These are phyloP conservation scores for Mycena galopus DNA, from an alignment of 768 basidiomycete species.

Conservation along the genomic window DNA sequence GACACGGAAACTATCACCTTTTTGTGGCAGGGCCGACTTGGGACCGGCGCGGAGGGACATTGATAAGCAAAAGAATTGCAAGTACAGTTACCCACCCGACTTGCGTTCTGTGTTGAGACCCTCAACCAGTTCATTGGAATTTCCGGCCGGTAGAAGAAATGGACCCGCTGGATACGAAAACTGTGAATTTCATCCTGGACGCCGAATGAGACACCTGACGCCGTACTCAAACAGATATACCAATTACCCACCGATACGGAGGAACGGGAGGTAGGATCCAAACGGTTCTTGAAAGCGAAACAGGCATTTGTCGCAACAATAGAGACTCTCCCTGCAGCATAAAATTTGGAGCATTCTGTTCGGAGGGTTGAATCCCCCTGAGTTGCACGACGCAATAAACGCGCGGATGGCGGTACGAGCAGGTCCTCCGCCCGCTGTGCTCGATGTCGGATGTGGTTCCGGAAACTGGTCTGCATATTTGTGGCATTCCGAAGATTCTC, in stretches of 20 bases:
- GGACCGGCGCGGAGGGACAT: too few relatives aligned
- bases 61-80: too few relatives aligned
- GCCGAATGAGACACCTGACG: not conserved
- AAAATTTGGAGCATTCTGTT: not conserved
- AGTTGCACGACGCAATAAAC: not conserved
- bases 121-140: too few relatives aligned
- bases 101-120: too few relatives aligned
- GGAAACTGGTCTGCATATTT: not conserved
- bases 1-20: too few relatives aligned
- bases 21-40: too few relatives aligned
- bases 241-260: not conserved
- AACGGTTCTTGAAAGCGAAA: too few relatives aligned
- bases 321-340: conserved; percentile 11
- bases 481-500: not conserved
- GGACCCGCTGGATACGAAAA: too few relatives aligned
- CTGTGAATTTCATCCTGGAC: not conserved
- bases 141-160: too few relatives aligned
- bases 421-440: not conserved
- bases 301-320: not conserved
- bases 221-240: not conserved
- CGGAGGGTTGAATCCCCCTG: not conserved
- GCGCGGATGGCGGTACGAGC: not conserved
- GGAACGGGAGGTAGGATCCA: not conserved
- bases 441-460: conserved; percentile 9
- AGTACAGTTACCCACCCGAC: too few relatives aligned